Evolutionary conservation across 2,329 filamentous ascomycete genomes (phyloP).

Genomic region (Penicillium sp.): DNA sequence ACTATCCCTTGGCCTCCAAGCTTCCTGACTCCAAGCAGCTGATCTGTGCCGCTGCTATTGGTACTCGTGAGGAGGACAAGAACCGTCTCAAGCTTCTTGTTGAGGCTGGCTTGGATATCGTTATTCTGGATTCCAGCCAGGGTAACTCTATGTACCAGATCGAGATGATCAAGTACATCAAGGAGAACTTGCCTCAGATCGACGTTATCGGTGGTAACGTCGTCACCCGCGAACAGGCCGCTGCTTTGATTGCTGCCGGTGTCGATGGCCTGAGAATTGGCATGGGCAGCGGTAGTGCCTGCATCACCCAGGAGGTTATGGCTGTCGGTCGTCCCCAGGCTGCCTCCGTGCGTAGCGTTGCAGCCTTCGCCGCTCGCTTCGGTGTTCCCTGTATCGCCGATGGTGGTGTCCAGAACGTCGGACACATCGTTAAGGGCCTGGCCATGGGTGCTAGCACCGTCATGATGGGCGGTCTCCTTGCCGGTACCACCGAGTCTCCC

Average conservation of each 20-base stretch:
- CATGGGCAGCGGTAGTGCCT: constrained; percentile 97
- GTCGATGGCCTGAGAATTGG: constrained; percentile 96
- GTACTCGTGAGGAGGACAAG: constrained; percentile 92
- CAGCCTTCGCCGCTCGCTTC: constrained; percentile 83
- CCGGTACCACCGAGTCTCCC: constrained; percentile 94
- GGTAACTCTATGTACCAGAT: constrained; percentile 99
- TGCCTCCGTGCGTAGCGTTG: constrained; percentile 84
- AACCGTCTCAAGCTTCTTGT: constrained; percentile 78
- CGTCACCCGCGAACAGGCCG: constrained; percentile 94
- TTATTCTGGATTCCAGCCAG: constrained; percentile 92
- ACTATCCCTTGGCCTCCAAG: constrained; percentile 96
- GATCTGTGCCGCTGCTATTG: constrained; percentile 90
- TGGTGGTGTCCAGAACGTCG: constrained; percentile 95
- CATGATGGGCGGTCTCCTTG: constrained; percentile 99
- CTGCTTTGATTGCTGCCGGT: constrained; percentile 83
- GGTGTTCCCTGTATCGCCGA: constrained; percentile 98
- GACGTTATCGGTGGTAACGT: constrained; percentile 99
- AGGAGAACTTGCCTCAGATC: constrained; percentile 75
- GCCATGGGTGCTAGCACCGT: constrained; percentile 90
- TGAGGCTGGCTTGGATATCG: constrained; percentile 91
- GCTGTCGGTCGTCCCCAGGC: constrained; percentile 95
- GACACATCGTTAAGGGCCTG: constrained; percentile 97
- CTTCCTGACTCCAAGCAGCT: constrained; percentile 96
- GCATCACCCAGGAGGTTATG: constrained; percentile 99
- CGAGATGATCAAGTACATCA: constrained; percentile 96